A percentile compares a stretch with the other conserved stretches of the same genome.
Conservation (phyloP, 768 basidiomycete species). For the Xerocomus spinulosus region DNA sequence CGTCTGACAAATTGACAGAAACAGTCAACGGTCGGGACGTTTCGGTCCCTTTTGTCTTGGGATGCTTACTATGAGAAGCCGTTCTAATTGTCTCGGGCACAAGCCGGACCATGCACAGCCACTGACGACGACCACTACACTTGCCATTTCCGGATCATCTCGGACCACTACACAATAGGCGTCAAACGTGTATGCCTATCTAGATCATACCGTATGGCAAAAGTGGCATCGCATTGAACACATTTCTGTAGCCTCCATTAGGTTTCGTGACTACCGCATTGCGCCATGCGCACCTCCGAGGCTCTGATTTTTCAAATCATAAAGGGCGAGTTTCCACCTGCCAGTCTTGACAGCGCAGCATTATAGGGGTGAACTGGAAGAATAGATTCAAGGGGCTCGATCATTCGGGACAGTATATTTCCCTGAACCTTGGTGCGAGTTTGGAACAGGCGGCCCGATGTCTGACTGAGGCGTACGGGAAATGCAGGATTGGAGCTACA, state of each 20-base stretch:
- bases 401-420: not conserved
- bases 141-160: conserved; percentile 18
- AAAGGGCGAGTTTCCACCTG: too few relatives aligned
- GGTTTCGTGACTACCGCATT: not conserved
- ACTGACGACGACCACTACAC: conserved; percentile 16
- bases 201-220: not conserved
- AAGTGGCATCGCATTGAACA: not conserved
- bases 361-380: not conserved
- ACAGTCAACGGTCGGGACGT: not conserved
- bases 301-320: not conserved
- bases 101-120: conserved; percentile 16
- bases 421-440: not conserved
- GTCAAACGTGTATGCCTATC: not conserved
- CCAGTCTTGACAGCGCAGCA: not conserved
- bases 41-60: conserved; percentile 17
- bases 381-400: conserved; percentile 1
- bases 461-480: too few relatives aligned
- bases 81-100: conserved; percentile 20
- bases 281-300: not conserved
- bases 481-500: not conserved
- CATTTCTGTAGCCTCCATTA: not conserved
- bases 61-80: not conserved
- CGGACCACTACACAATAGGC: conserved; percentile 1
- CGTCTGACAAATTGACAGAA: not conserved
- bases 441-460: not conserved